These are phyloP conservation scores for Pedinophyceae sp. DNA, from an alignment of 139 green algal species.

Conservation along the genomic window DNA sequence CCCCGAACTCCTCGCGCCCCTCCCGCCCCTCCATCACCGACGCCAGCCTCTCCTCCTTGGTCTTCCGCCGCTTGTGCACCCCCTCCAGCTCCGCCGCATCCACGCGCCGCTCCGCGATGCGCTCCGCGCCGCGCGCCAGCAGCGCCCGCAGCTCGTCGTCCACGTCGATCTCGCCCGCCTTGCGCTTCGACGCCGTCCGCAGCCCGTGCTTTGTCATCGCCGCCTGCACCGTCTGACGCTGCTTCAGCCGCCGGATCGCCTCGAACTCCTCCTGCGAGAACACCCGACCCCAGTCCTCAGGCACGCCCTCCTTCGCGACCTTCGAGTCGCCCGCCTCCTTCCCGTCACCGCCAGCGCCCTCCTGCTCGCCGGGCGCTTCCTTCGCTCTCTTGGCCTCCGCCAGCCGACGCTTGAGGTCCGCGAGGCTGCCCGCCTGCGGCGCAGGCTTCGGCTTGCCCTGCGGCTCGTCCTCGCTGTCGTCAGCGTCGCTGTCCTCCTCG, in stretches of 20 bases:
- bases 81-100: constrained; percentile 39
- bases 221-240: constrained; percentile 32
- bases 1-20: constrained; percentile 60
- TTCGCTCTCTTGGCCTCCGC: constrained; percentile 11
- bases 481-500: constrained; percentile 4
- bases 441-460: constrained; percentile 1
- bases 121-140: background rate
- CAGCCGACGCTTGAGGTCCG: constrained; percentile 20
- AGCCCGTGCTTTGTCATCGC: constrained; percentile 68
- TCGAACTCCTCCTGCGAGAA: constrained; percentile 74
- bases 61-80: constrained; percentile 27
- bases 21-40: constrained; percentile 50
- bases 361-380: constrained; percentile 3
- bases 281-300: constrained; percentile 53
- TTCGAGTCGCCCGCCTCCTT: constrained; percentile 2
- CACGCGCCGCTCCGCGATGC: constrained; percentile 33
- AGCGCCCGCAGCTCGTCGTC: background rate
- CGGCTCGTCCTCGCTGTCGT: constrained; percentile 11
- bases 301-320: constrained; percentile 9
- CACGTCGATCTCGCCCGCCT: background rate
- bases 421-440: constrained; percentile 9
- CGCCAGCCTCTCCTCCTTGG: constrained; percentile 73
- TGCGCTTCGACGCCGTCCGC: constrained; percentile 36
- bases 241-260: constrained; percentile 43
- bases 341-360: constrained; percentile 2